Base-by-base conservation (phyloP, 768 basidiomycete species). In the Mycena belliarum region DNA sequence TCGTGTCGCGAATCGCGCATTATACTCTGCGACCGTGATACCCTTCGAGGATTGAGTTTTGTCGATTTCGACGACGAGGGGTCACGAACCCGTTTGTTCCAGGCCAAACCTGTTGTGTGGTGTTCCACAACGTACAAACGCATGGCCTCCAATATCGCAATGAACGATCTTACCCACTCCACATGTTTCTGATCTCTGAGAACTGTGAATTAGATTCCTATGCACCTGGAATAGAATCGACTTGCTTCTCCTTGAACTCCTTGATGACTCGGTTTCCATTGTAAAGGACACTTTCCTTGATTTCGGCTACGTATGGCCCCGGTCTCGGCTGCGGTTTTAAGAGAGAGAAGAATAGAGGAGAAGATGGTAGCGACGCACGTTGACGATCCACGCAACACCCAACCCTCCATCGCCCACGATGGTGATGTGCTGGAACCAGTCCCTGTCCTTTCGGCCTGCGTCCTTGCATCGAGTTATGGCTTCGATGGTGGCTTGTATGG, bases 161-260 rank as follows among this genome's bases (percentile, higher is more conserved):
- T 66, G 71, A 87, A 93, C 3, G 81, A 76, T 58, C 84, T 85
- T 14, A 90, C 90, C 95, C 96, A 99, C 68, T 94, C 92, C 16
- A 85, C 81, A 64, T 95, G 94, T 64, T 87, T 89, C 12, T 86
- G 75, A 68, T 98, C 90, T 69, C 96, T 98, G 65, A 46, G 65
- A 25, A 70, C 20, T 11, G 38, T 50, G 49, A 26, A 42, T 26
- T 35, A 23, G 37, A n/a, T 38, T 10, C 20, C 35, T 32, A 32
- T 21, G n/a, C 26, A 42, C 4, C 11, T 4, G 26, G 3, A 47
- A 37, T 23, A 3, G n/a, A 21, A 42, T 42, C 35, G 14, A 61
- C 89, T 55, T 58, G 94, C 96, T 92, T 93, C 8, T 93, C 91
- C 71, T 93, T 98, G 80, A 82, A 93, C 61, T 95, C 93, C 72